Evolutionary conservation across 176 grass and related monocot species (phyloP), one percentile per base, ranked within the genome.

Genomic region (Phoenix roebelenii): DNA sequence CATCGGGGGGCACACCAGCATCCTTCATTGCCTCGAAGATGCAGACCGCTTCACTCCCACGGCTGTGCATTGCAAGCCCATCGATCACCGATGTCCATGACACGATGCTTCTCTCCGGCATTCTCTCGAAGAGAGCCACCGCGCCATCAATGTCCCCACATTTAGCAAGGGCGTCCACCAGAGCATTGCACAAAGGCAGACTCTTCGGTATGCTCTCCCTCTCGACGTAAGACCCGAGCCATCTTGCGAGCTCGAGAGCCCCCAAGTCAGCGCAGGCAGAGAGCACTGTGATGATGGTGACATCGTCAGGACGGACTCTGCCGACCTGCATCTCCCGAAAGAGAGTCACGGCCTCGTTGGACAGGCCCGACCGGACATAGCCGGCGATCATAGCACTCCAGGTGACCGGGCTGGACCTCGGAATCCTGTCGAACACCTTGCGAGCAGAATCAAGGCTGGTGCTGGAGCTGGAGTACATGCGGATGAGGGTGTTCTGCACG

Each of bases 301-400:
- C 82, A 55, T 82, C 86, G 50, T 89, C 82, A 0, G 86, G 67
- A 6, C 15, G 54, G 5, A 85, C 68, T 3, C 67, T 72, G 2
- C 64, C 58, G 9, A 44, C 59, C 82, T 85, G 86, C 82, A 89
- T 89, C 55, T 69, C 76, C 30, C 86, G 57, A 54, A 89, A 89
- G 54, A 89, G 48, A 25, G 29, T 18, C 6, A 89, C 72, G 0
- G 86, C 86, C 16, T 82, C 66, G 35, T 66, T 44, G 9, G 82
- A 89, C 48, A 67, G 59, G 0, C 86, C 82, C 16, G 60, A 68
- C 5, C 75, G 78, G 16, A 85, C 81, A 25, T 85, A 89, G 18
- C 78, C 86, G 2, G 82, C 86, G 17, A 89, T 89, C 78, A 89
- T 89, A 0, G 78, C 82, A 30, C 86, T 85, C 86, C 86, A 89